These are phyloP conservation scores for Arabis hirsuta DNA, from an alignment of 345 rosid species.

Conservation along the genomic window DNA sequence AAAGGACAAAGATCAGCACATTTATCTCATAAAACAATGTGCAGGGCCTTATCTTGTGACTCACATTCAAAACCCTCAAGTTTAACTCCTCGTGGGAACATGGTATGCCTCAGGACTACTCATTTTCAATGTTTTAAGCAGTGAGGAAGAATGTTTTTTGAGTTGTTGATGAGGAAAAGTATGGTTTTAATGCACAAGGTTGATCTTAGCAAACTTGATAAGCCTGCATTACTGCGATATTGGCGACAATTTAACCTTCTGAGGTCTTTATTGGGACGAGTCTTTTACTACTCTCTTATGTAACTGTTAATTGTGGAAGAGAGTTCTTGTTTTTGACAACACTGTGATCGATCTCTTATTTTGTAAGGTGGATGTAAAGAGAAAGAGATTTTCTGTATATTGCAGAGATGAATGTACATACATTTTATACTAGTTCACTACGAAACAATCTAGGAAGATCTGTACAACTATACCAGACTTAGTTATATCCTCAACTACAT, in stretches of 20 bases:
- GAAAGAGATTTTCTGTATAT: too few species aligned
- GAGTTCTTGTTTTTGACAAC: neutral
- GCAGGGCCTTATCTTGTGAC: conserved; percentile 78
- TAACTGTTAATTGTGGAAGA: neutral
- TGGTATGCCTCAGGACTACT: conserved; percentile 47
- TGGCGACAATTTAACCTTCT: conserved; percentile 92
- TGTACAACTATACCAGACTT: too few species aligned
- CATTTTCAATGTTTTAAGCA: neutral
- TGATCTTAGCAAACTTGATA: conserved; percentile 92
- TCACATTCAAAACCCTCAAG: conserved; percentile 76
- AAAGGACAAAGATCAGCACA: conserved; percentile 68
- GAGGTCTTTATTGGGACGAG: conserved; percentile 35
- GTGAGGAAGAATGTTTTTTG: too few species aligned
- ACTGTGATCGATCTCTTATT: neutral
- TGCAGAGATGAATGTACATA: too few species aligned
- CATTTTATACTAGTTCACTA: too few species aligned
- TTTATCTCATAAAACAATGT: conserved; percentile 72
- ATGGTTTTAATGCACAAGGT: conserved; percentile 56
- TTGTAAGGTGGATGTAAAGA: conserved; percentile 73
- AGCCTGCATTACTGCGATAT: conserved; percentile 84
- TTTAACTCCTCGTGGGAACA: conserved; percentile 57
- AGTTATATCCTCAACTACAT: too few species aligned
- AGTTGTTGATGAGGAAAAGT: conserved; percentile 2
- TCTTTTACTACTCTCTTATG: neutral
- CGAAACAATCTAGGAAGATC: too few species aligned